Conservation (phyloP, 192 early-diverging fungal genomes). For the Powellomyces hirtus region DNA sequence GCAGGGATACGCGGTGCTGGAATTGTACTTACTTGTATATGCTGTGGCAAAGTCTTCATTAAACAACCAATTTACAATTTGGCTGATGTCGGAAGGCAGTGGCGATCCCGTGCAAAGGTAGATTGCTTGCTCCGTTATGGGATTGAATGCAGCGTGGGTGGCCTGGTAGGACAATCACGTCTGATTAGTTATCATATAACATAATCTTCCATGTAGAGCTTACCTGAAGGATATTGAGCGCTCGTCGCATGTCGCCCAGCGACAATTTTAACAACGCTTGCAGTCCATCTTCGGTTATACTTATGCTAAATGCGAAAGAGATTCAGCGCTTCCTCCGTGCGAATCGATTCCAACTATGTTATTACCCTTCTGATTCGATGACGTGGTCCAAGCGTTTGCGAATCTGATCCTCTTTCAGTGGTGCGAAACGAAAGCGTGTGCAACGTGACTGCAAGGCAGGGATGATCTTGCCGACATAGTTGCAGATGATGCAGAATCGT, state of each 20-base stretch:
- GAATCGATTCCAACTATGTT: too few relatives aligned
- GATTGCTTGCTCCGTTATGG: conserved; percentile 72
- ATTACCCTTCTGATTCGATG: conserved; percentile 25
- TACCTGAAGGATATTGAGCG: conserved; percentile 92
- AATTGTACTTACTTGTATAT: conserved; percentile 30
- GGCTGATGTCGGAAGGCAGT: conserved; percentile 79
- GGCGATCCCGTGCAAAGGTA: conserved; percentile 94
- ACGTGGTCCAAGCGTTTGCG: conserved; percentile 62
- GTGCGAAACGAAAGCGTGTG: conserved; percentile 93
- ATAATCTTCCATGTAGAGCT: background rate
- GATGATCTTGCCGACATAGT: conserved; percentile 96
- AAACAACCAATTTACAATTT: conserved; percentile 72
- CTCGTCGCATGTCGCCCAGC: conserved; percentile 95
- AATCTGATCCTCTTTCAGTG: conserved; percentile 79
- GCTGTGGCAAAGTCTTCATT: conserved; percentile 82
- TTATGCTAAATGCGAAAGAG: conserved; percentile 52
- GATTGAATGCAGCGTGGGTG: conserved; percentile 81
- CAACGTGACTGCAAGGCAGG: conserved; percentile 98
- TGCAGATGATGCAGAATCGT: conserved; percentile 98
- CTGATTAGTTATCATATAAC: background rate
- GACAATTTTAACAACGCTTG: conserved; percentile 80
- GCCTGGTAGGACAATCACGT: conserved; percentile 36
- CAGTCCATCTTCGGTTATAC: conserved; percentile 76
- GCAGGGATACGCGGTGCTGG: background rate
- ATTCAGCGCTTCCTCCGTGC: too few relatives aligned